Conservation (phyloP, 371 early-diverging fungal genomes). For the Blakeslea trispora region DNA sequence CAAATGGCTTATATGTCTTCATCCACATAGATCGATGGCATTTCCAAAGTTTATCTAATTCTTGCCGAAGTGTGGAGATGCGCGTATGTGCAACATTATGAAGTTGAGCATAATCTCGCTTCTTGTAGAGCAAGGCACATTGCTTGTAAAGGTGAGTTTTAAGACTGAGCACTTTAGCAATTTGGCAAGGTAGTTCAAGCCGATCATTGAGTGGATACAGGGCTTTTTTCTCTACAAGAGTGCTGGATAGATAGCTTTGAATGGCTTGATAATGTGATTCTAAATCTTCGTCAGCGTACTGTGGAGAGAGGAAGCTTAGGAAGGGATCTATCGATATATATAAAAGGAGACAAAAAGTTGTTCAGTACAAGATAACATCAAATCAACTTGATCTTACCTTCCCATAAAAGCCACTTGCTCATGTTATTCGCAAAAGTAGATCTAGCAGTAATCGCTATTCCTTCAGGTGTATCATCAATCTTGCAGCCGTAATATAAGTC, state of each 20-base stretch:
- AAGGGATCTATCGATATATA: conserved; percentile 62
- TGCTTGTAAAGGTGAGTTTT: conserved; percentile 72
- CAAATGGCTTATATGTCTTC: conserved; percentile 80
- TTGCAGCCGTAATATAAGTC: conserved; percentile 23
- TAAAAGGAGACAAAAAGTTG: background rate
- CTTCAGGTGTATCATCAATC: conserved; percentile 58
- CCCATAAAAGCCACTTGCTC: conserved; percentile 88
- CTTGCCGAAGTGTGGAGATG: conserved; percentile 57
- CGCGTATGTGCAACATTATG: conserved; percentile 50
- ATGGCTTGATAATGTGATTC: conserved; percentile 65
- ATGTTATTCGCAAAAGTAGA: conserved; percentile 72
- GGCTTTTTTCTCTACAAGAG: conserved; percentile 39
- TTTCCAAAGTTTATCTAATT: conserved; percentile 73
- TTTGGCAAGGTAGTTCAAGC: conserved; percentile 66
- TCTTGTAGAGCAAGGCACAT: conserved; percentile 65
- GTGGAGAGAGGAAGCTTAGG: conserved; percentile 73
- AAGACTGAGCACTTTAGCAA: conserved; percentile 68
- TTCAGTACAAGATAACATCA: background rate
- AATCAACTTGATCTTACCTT: conserved; percentile 45
- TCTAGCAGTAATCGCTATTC: conserved; percentile 47
- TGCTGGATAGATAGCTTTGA: conserved; percentile 47
- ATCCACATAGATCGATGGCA: conserved; percentile 82
- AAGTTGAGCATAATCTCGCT: conserved; percentile 50
- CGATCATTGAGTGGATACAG: conserved; percentile 70
- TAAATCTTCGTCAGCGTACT: conserved; percentile 67